Base-by-base conservation (phyloP, 1,284 basidiomycete genomes). In the Ceratobasidium papillatum region DNA sequence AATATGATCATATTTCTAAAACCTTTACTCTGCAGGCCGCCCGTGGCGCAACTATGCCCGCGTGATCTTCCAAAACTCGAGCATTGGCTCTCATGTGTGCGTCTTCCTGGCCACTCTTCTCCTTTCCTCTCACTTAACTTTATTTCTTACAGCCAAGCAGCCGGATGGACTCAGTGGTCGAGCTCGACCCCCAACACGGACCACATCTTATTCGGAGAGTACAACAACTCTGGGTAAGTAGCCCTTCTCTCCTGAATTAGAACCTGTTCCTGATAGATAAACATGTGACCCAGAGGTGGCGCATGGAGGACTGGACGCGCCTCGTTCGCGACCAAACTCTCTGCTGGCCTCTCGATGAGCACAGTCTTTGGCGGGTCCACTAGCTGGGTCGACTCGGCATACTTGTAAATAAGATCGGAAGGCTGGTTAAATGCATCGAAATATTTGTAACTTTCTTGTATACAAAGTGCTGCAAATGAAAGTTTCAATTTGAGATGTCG, bases 31-130 rank as follows among this genome's bases (percentile, higher is more conserved):
- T 17, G 4, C 17, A 59, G 58, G 66, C 54, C 66, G 66, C 30
- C 66, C 66, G 30, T 71, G 66, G 66, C 66, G 54, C 38, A 77
- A 77, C 66, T 77, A 77, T 63, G 77, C 77, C 2, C 77, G 78
- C 17, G 78, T 78, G 19, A 63, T 78, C n/a, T 76, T 78, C 74
- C 78, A 78, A 58, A 76, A 77, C 56, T 77, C 75, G 8, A 47
- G 41, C 32, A 51, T 54, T 17, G 54, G 61, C 27, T 52, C 47
- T 14, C 56, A 59, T 30, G 27, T 56, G 54, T 52, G 34, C 9
- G 47, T 47, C 7, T 22, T 9, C 19, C 2, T 1, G 1, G 9
- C 14, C 25, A 25, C 8, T 30, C 30, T 38, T 41, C 3, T 19
- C 2, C 25, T 11, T 38, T 11, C 62, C 22, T 12, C 36, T 19